A percentile compares a stretch with the other conserved stretches of the same genome.
Evolutionary conservation across 768 basidiomycete genomes (phyloP).

Genomic region (Candolleomyces efflorescens): DNA sequence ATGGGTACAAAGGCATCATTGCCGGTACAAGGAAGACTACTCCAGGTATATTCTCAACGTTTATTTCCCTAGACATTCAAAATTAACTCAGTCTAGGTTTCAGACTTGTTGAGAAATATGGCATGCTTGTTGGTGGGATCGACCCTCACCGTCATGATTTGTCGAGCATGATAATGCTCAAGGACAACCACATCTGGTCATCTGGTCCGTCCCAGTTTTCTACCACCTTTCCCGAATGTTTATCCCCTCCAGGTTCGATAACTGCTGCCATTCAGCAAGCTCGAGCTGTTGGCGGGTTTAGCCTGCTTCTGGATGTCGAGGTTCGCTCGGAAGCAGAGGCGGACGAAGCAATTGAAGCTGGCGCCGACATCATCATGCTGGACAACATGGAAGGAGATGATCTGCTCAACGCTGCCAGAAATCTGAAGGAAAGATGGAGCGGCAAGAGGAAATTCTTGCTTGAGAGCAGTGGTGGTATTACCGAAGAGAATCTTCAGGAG

Average conservation of each 20-base stretch:
- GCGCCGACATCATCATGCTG: slow-evolving; percentile 93
- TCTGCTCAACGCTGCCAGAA: slow-evolving; percentile 61
- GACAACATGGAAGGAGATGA: slow-evolving; percentile 86
- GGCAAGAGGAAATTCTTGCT: slow-evolving; percentile 82
- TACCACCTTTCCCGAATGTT: not conserved
- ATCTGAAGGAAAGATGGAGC: slow-evolving; percentile 74
- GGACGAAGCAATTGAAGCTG: slow-evolving; percentile 94
- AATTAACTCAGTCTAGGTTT: slow-evolving; percentile 52
- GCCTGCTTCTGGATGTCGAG: slow-evolving; percentile 89
- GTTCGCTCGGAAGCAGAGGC: slow-evolving; percentile 86
- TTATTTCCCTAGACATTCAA: not conserved
- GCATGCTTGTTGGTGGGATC: slow-evolving; percentile 96
- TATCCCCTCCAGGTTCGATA: slow-evolving; percentile 66
- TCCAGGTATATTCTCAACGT: slow-evolving; percentile 48
- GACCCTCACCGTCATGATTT: slow-evolving; percentile 94
- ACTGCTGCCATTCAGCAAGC: slow-evolving; percentile 82
- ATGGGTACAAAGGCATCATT: slow-evolving; percentile 82
- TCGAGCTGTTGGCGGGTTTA: slow-evolving; percentile 90
- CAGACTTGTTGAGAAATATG: slow-evolving; percentile 96
- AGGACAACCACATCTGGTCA: slow-evolving; percentile 99
- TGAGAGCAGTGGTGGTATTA: slow-evolving; percentile 94
- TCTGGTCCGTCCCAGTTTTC: slow-evolving; percentile 51
- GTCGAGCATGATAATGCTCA: slow-evolving; percentile 99
- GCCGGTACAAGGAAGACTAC: slow-evolving; percentile 98
- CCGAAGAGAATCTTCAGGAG: slow-evolving; percentile 77